Base-by-base conservation (phyloP, 169 alveolate species). In the Plasmodium yoelii region DNA sequence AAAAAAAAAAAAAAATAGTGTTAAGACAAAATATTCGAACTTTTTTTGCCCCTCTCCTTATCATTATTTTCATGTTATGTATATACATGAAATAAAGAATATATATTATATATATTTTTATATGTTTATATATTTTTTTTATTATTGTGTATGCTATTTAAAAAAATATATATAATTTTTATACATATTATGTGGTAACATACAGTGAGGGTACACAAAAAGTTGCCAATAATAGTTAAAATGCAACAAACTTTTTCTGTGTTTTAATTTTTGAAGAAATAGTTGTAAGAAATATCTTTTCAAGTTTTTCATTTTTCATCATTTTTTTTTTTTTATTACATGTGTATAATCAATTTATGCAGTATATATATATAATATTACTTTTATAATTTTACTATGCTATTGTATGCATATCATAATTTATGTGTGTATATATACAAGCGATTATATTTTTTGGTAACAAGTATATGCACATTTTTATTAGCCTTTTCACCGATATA, bases 131-230 rank as follows among this genome's bases (percentile, higher is more conserved):
- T 56, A 46, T 68, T 44, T 68, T 10, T 19, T 15, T 53, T 18
- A 42, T 13, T 22, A 46, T 68, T 68, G 3, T 24, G 6, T n/a
- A 28, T 24, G 19, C 15, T 9, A 15, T 68, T 34, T n/a, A 68
- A 44, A 13, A 68, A 59, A 1, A 6, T n/a, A 18, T 19, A 42
- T 44, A 28, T 24, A 68, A 15, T 28, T 39, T 19, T 49, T 68
- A 26, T 42, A n/a, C 0, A 18, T 68, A 42, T 68, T 68, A 9
- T 59, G 15, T 28, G 39, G 18, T 10, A 24, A 15, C 24, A 15
- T 42, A 68, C 24, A 5, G 24, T 56, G 64, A 28, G 77, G 77
- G 47, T 61, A 68, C 77, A 68, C n/a, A 68, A 22, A 42, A 68
- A 68, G 39, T 19, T 26, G 42, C 1, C 61, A 46, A 42, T 68